Base-by-base conservation (phyloP, 495 filamentous ascomycete genomes). In the Podospora sp. region DNA sequence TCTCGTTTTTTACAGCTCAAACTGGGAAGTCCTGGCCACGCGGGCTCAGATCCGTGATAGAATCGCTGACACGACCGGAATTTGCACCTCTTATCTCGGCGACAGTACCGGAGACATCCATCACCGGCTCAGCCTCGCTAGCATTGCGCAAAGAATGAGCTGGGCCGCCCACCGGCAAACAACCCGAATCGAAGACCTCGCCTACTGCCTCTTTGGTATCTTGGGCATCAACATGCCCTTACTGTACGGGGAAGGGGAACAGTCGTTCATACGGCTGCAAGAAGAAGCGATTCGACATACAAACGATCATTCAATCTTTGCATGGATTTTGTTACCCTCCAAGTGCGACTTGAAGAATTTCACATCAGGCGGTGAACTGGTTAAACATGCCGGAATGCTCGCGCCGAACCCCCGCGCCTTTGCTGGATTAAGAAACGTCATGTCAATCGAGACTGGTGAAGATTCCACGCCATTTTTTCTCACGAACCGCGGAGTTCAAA, bases 1-100 rank as follows among this genome's bases (percentile, higher is more conserved):
- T 3, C 53, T 80, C 57, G 22, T 70, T 12, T 82, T 81, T 57
- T 76, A 73, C 46, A 68, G 77, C 65, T 20, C 20, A 9, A 6
- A 67, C n/a, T 81, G 77, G 79, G 46, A 36, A 0, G 61, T 49
- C n/a, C 20, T 74, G 1, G 70, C 60, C 24, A 60, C 51, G 11
- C 71, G 71, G 14, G 2, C 11, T 29, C 1, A 49, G 4, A 20
- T 72, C 21, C 27, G 56, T 18, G 26, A 53, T 0, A 27, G 21
- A 0, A 22, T 72, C 0, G 24, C 49, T 1, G 33, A 29, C 5
- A 65, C 67, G 11, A 72, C 70, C 8, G 33, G 35, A 18, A 64
- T 72, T 20, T 22, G 21, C 46, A 40, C 16, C 29, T 27, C 9
- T 6, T 46, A 14, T 18, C 40, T 46, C 9, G 2, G 24, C 11